Base-by-base conservation (phyloP, 495 filamentous ascomycete genomes). In the Penicillium turbatum region DNA sequence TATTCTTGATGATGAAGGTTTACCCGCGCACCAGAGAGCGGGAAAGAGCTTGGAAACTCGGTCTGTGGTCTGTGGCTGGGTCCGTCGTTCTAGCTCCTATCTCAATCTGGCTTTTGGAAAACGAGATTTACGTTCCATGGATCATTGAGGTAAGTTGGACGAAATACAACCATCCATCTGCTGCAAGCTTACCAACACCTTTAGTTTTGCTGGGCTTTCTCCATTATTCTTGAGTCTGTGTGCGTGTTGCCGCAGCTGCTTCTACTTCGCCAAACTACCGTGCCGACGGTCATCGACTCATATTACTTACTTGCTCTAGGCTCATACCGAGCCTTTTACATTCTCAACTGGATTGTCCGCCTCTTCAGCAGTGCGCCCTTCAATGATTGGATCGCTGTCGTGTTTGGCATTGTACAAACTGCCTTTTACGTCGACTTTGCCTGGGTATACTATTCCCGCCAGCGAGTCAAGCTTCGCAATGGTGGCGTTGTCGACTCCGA, bases 281-380 rank as follows among this genome's bases (percentile, higher is more conserved):
- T 97, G 3, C 95, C 93, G 2, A 97, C 95, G 10, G 93, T 96
- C 34, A 92, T 98, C 71, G 89, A 95, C 63, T 93, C 89, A 7
- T 96, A 87, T 72, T 98, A 98, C 69, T 86, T 97, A 39, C 72
- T 92, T 27, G 83, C 89, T 6, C 79, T 97, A 1, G 95, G 95
- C 29, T 85, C 86, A 11, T 98, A 97, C 76, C 88, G 93, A 48
- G 87, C 75, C 34, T 79, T 97, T 47, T 97, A 97, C 74, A 85
- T 96, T 54, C 70, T 95, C 40, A 97, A 96, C 66, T 97, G 93
- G 93, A 84, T 97, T 56, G 67, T 82, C 16, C 84, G 88, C 3
- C 78, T 77, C 38, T 68, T 84, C 15, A 79, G 82, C 50, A 67
- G 74, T 11, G 81, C 83, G 51, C 64, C 73, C n/a, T 70, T 75